These are phyloP conservation scores for Microsporum canis DNA, from an alignment of 2,329 filamentous ascomycete species.

Conservation along the genomic window DNA sequence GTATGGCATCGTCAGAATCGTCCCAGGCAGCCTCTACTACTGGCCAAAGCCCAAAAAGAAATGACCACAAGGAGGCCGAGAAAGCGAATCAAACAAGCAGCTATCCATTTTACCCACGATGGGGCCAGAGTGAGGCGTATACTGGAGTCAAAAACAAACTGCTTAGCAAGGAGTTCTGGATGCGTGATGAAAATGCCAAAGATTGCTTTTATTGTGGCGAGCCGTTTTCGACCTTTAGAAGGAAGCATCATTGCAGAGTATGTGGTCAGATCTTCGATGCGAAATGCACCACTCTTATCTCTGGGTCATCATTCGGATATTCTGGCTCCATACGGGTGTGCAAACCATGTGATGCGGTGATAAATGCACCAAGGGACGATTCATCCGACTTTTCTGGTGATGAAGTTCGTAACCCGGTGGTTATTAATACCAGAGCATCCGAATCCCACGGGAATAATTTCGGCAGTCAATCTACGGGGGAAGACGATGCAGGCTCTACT, in stretches of 20 bases:
- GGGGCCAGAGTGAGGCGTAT: constrained; percentile 4
- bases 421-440: constrained; percentile 47
- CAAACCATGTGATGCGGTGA: constrained; percentile 82
- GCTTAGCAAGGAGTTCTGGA: constrained; percentile 93
- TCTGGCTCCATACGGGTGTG: constrained; percentile 76
- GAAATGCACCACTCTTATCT: constrained; percentile 86
- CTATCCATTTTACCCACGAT: neutral
- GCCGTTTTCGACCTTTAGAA: constrained; percentile 81
- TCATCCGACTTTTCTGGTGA: constrained; percentile 86
- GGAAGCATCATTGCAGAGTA: constrained; percentile 88
- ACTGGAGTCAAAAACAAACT: constrained; percentile 61
- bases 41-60: neutral
- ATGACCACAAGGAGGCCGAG: neutral
- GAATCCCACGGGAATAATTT: constrained; percentile 43
- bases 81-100: neutral
- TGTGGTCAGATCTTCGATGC: constrained; percentile 99
- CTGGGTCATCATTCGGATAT: constrained; percentile 78
- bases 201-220: constrained; percentile 91
- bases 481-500: constrained; percentile 37
- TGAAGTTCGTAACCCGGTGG: constrained; percentile 46
- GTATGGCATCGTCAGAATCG: constrained; percentile 33
- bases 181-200: constrained; percentile 96
- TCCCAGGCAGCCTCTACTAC: constrained; percentile 34
- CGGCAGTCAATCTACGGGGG: constrained; percentile 30
- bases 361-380: constrained; percentile 79